phyloP scores from a whole-genome alignment of 352 stramenopile species.

The Pelagophyceae sp. region DNA sequence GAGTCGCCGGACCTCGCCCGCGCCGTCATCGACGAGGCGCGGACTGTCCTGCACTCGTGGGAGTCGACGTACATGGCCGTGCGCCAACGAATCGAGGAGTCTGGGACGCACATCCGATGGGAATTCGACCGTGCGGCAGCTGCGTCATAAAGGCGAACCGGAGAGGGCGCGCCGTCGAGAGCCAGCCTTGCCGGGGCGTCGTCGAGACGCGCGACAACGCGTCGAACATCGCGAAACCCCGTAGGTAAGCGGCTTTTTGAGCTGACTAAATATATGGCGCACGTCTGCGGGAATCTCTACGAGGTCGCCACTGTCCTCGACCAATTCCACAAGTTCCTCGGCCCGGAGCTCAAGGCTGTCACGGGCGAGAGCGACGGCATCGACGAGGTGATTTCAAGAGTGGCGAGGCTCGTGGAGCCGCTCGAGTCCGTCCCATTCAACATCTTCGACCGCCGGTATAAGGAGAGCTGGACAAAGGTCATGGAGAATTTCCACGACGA shows the following conservation, averaged over 20 bases:
- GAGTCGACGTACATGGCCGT: slow-evolving; percentile 87
- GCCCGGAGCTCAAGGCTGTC: slow-evolving; percentile 84
- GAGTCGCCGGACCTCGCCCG: slow-evolving; percentile 62
- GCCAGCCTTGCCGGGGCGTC: no score
- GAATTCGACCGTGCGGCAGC: slow-evolving; percentile 91
- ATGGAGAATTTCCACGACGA: slow-evolving; percentile 85
- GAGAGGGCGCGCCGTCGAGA: no score
- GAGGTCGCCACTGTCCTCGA: slow-evolving; percentile 78
- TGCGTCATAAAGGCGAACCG: no score
- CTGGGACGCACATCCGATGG: slow-evolving; percentile 83
- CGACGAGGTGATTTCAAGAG: slow-evolving; percentile 77
- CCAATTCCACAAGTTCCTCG: slow-evolving; percentile 89
- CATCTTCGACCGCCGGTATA: slow-evolving; percentile 80
- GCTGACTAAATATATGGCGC: slow-evolving; percentile 90
- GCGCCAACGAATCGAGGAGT: slow-evolving; percentile 81
- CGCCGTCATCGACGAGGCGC: slow-evolving; percentile 71
- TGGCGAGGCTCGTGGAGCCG: slow-evolving; percentile 65
- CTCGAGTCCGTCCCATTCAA: slow-evolving; percentile 79
- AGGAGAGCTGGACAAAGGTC: slow-evolving; percentile 82
- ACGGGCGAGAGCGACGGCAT: slow-evolving; percentile 84
- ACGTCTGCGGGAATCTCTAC: slow-evolving; percentile 83
- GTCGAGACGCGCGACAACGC: no score
- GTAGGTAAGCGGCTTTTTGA: slow-evolving; percentile 86
- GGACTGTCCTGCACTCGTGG: slow-evolving; percentile 81
- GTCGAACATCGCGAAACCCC: no score